Percentiles rank a stretch among this genome's conserved stretches.
These are phyloP conservation scores for Leucaena leucocephala DNA, from an alignment of 306 rosid genomes.

Conservation along the genomic window DNA sequence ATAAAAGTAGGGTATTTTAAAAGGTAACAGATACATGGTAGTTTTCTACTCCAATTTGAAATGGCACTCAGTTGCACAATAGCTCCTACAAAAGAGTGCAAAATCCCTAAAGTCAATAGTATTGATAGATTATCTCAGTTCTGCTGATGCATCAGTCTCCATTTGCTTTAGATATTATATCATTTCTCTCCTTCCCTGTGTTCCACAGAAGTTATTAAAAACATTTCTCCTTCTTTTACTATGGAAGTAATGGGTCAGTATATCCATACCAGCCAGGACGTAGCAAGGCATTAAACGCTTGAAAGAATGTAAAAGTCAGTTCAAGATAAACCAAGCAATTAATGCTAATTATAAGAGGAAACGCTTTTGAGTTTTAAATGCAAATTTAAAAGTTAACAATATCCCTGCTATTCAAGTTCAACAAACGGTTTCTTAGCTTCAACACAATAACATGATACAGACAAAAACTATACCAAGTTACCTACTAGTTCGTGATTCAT, in stretches of 20 bases:
- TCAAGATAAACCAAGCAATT: slow-evolving; percentile 6
- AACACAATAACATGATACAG: neutral
- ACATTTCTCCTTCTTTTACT: neutral
- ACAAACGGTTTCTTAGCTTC: neutral
- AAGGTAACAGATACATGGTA: neutral
- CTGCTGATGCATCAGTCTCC: neutral
- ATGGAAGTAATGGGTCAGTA: neutral
- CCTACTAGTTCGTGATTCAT: neutral
- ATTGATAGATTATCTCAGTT: neutral
- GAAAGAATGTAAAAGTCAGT: neutral
- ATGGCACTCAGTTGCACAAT: neutral
- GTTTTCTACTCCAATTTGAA: neutral
- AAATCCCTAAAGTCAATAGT: neutral
- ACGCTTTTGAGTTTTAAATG: neutral
- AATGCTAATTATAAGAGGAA: neutral
- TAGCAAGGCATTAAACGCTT: neutral
- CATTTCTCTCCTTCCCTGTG: neutral
- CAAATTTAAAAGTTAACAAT: neutral
- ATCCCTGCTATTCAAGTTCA: neutral
- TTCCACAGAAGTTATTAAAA: neutral
- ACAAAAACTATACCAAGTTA: neutral
- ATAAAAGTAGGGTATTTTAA: neutral
- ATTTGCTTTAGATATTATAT: neutral
- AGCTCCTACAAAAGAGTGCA: neutral
- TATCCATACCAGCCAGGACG: neutral